Percentiles rank a stretch among this genome's conserved stretches.
phyloP scores from a whole-genome alignment of 2,329 filamentous ascomycete species.

The Tolypocladium pustulatum region DNA sequence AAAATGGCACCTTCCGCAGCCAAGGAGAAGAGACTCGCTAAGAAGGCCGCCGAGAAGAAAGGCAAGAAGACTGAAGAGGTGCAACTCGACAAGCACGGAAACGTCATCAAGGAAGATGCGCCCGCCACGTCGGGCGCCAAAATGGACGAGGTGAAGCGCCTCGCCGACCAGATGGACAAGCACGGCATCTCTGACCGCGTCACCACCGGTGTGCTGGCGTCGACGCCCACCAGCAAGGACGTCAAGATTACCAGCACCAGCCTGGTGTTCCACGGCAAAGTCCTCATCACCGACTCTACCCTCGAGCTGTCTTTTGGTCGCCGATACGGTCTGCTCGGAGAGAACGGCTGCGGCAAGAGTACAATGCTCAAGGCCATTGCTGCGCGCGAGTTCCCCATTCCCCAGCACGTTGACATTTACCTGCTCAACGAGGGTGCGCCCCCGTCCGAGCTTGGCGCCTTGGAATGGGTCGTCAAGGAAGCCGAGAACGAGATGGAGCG shows the following conservation, averaged over 20 bases:
- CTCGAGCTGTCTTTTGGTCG: constrained; percentile 89
- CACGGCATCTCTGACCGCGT: constrained; percentile 94
- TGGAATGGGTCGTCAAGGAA: constrained; percentile 95
- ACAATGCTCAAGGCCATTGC: constrained; percentile 95
- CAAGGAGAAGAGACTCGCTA: constrained; percentile 62
- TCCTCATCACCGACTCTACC: constrained; percentile 87
- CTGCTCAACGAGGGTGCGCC: constrained; percentile 95
- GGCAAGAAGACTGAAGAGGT: constrained; percentile 66
- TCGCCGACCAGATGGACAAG: constrained; percentile 90
- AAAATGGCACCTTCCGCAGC: constrained; percentile 54
- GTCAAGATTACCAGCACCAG: constrained; percentile 93
- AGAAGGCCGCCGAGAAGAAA: constrained; percentile 61
- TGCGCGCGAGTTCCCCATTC: constrained; percentile 88
- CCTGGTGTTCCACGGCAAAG: constrained; percentile 94
- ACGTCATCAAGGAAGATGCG: constrained; percentile 44
- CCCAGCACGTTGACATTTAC: constrained; percentile 96
- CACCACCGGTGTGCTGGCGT: constrained; percentile 91
- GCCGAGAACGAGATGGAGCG: constrained; percentile 87
- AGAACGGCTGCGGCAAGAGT: constrained; percentile 99
- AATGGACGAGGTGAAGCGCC: constrained; percentile 71
- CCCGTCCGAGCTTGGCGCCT: constrained; percentile 74
- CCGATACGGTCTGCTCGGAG: constrained; percentile 87
- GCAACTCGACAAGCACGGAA: constrained; percentile 53
- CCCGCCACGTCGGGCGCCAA: constrained; percentile 63
- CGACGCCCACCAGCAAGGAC: constrained; percentile 75